These are phyloP conservation scores for Aspergillus egyptiacus DNA, from an alignment of 495 filamentous ascomycete species.

Conservation along the genomic window DNA sequence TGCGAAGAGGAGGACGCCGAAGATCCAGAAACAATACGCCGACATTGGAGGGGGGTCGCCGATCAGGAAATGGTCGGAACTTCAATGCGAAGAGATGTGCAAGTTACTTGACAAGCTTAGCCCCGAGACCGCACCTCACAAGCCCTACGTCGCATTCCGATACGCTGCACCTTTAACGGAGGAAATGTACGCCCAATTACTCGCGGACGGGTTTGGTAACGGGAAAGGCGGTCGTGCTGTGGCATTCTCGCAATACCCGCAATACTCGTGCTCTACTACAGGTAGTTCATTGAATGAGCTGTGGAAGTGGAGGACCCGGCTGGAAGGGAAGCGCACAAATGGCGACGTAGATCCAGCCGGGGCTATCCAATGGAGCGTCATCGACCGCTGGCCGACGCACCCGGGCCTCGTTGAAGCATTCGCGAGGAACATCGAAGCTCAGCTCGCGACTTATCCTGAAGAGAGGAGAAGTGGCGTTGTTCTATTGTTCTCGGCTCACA, in stretches of 20 bases:
- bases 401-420: conserved; percentile 86
- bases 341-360: conserved; percentile 51
- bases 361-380: conserved; percentile 90
- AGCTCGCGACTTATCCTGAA: conserved; percentile 73
- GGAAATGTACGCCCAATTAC: conserved; percentile 74
- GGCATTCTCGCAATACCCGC: conserved; percentile 97
- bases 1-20: conserved; percentile 78
- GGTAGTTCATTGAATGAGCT: conserved; percentile 94
- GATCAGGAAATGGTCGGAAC: conserved; percentile 95
- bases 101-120: conserved; percentile 86
- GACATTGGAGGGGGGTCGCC: conserved; percentile 95
- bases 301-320: conserved; percentile 88
- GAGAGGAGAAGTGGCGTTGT: conserved; percentile 74
- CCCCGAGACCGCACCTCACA: conserved; percentile 91
- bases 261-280: conserved; percentile 98
- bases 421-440: conserved; percentile 80
- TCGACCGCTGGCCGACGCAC: conserved; percentile 94
- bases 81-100: conserved; percentile 90
- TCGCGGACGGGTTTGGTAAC: conserved; percentile 83
- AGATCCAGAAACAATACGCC: conserved; percentile 91
- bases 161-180: conserved; percentile 94
- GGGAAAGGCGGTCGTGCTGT: conserved; percentile 86
- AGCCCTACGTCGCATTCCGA: conserved; percentile 97
- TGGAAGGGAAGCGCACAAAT: conserved; percentile 67
- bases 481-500: conserved; percentile 90